Base-by-base conservation (phyloP, 306 rosid species). In the Cyclanthera cordifolia region DNA sequence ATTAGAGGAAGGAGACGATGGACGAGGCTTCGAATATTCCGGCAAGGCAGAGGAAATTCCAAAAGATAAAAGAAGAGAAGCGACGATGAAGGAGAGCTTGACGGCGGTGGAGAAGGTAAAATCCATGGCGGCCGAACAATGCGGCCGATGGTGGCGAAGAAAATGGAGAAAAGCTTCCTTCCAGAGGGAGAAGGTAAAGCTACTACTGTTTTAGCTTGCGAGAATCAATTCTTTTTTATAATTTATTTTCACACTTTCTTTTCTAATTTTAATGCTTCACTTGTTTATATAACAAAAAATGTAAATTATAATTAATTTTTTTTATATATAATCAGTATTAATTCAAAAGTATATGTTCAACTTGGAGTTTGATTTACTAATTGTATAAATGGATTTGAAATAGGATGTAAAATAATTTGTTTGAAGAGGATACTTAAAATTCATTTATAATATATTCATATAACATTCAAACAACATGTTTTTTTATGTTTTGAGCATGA, bases 111-210 rank as follows among this genome's bases (percentile, higher is more conserved):
- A 75, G 87, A 80, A 71, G 16, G 77, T 1, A 51, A 49, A 2
- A 79, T 70, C 91, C 91, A 90, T 90, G 90, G 88, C 87, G 64
- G 45, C 75, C 69, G 34, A 14, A 41, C 53, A 79, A 79, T 75
- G 82, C 72, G 80, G 80, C 39, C 78, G 82, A 69, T 63, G 76
- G 70, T 71, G 70, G 11, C 56, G 64, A 47, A 10, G 6, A 37
- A 15, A 61, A 34, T 25, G 53, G 20, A 28, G 52, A 34, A 34
- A 32, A 46, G 57, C 57, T 25, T 67, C 53, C 71, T 28, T 66
- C 71, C 49, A 57, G 77, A 76, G 72, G 68, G 67, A 15, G 32
- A 46, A 6, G 51, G 51, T 64, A 43, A 64, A 64, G 69, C 69
- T 19, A 43, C 51, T 21, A 51, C 23, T 32, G 37, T 32, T 25